phyloP scores from a whole-genome alignment of 495 filamentous ascomycete species.

The Penicillium soppii region DNA sequence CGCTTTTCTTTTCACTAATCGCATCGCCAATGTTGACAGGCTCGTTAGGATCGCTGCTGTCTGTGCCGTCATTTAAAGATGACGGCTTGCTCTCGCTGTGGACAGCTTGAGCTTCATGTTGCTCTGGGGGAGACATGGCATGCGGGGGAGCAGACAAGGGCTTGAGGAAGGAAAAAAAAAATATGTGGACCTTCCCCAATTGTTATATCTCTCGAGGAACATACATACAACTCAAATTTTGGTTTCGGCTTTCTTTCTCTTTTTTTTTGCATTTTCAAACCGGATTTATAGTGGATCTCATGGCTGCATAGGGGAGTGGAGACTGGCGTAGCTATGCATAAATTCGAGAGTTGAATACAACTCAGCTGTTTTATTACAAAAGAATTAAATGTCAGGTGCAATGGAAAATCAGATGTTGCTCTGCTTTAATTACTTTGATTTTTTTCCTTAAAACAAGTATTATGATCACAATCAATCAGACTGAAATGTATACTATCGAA shows the following conservation, averaged over 20 bases:
- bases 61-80: background rate
- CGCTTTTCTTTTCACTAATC: background rate
- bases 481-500: no score
- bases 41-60: background rate
- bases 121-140: slow-evolving; percentile 4
- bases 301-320: background rate
- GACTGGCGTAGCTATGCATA: slow-evolving; percentile 1
- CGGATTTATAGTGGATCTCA: slow-evolving; percentile 10
- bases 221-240: background rate
- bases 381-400: background rate
- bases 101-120: slow-evolving; percentile 1
- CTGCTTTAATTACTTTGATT: no score
- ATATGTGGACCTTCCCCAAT: slow-evolving; percentile 1
- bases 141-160: background rate
- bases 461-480: no score
- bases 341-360: no score
- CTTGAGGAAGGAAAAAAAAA: background rate
- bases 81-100: background rate
- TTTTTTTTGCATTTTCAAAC: background rate
- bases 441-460: no score
- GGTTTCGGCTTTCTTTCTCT: background rate
- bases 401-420: no score
- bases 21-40: background rate
- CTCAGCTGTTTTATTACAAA: no score
- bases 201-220: slow-evolving; percentile 1